Conservation (phyloP, 1,139 yeast species). For the Magnusiomyces magnusii region DNA sequence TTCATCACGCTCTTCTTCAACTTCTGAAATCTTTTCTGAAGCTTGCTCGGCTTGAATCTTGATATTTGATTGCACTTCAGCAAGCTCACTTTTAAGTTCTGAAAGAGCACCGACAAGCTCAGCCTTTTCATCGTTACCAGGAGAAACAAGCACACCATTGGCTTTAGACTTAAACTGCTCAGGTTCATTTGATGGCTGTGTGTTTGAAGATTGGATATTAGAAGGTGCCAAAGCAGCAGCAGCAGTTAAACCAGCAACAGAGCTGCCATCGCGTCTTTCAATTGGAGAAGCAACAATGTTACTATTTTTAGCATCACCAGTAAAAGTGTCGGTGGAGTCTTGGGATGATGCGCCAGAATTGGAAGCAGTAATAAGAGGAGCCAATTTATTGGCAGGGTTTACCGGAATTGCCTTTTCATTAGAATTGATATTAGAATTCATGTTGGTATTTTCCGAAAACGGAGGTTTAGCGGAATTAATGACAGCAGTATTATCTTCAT, state of each 20-base stretch:
- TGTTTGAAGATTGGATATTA: too few species aligned
- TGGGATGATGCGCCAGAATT: background rate
- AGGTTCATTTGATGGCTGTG: too few species aligned
- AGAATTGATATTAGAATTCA: background rate
- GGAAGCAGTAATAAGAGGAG: background rate
- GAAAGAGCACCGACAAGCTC: conserved; percentile 26
- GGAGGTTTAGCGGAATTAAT: background rate
- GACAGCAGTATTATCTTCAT: background rate
- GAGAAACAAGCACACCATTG: background rate
- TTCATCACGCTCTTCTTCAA: conserved; percentile 26
- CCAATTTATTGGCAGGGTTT: background rate
- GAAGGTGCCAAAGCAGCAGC: too few species aligned
- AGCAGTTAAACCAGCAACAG: background rate
- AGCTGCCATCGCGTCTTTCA: background rate
- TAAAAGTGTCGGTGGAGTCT: background rate
- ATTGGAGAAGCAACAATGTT: background rate
- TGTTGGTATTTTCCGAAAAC: too few species aligned
- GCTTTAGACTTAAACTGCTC: too few species aligned
- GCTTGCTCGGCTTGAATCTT: conserved; percentile 32
- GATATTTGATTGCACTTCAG: conserved; percentile 28
- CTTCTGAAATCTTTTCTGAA: conserved; percentile 25
- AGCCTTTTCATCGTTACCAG: background rate
- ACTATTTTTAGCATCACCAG: background rate
- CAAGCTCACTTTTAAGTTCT: conserved; percentile 33
- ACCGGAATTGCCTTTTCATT: background rate